phyloP scores from a whole-genome alignment of 306 rosid species.

The Hippophae rhamnoides region DNA sequence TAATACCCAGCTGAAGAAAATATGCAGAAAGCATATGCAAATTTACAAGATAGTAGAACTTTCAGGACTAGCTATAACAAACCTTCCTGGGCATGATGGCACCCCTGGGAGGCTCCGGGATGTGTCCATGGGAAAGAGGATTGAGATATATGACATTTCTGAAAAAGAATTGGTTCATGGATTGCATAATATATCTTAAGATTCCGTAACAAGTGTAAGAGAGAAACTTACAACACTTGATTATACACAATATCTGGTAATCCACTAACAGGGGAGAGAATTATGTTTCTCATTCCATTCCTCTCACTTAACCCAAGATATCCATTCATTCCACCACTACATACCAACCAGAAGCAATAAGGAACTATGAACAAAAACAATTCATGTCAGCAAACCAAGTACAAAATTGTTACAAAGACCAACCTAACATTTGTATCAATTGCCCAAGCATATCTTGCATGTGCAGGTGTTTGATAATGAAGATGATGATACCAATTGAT shows the following conservation, averaged over 20 bases:
- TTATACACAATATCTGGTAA: no score
- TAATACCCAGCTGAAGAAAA: neutral
- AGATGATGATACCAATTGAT: constrained; percentile 36
- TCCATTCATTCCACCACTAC: constrained; percentile 66
- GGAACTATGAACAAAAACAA: constrained; percentile 1
- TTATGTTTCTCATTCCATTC: no score
- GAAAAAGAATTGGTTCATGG: constrained; percentile 19
- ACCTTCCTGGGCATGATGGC: constrained; percentile 75
- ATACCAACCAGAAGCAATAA: constrained; percentile 11
- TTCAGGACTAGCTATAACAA: constrained; percentile 12
- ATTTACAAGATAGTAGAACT: constrained; percentile 3
- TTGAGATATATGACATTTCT: constrained; percentile 67
- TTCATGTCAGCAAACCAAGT: neutral
- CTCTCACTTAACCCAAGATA: no score
- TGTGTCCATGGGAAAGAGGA: constrained; percentile 48
- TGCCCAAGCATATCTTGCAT: constrained; percentile 20
- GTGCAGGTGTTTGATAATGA: constrained; percentile 28
- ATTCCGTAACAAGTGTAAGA: no score
- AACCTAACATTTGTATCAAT: constrained; percentile 64
- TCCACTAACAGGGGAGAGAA: no score
- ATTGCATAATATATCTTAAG: no score
- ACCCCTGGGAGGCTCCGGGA: constrained; percentile 62
- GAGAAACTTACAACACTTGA: no score
- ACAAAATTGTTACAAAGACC: constrained; percentile 23
- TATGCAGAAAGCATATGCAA: no score